Evolutionary conservation across 2,329 filamentous ascomycete genomes (phyloP).

Genomic region (Sporothrix brunneoviolacea): DNA sequence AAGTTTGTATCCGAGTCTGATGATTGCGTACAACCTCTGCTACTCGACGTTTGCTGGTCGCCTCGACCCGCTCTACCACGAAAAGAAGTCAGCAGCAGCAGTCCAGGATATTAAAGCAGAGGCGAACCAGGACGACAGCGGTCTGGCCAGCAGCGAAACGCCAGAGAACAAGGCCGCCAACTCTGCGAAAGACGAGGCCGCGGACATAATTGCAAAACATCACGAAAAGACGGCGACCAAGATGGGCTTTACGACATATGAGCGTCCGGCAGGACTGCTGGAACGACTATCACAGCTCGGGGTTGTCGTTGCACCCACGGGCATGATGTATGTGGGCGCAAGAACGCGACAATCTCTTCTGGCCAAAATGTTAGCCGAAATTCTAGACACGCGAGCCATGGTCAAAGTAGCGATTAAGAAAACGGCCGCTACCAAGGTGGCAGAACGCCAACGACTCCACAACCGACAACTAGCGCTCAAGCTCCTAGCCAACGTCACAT

Average conservation of each 20-base stretch:
- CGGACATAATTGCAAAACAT: not conserved
- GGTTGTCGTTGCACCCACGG: slow-evolving; percentile 90
- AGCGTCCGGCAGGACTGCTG: slow-evolving; percentile 67
- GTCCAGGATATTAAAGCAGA: not conserved
- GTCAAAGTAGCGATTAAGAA: slow-evolving; percentile 95
- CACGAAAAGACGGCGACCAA: slow-evolving; percentile 53
- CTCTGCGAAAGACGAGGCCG: not conserved
- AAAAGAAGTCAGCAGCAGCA: not conserved
- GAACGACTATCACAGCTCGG: slow-evolving; percentile 69
- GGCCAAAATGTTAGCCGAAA: slow-evolving; percentile 94
- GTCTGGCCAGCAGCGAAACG: too few species aligned
- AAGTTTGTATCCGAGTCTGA: slow-evolving; percentile 90
- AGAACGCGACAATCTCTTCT: slow-evolving; percentile 83
- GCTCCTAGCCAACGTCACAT: slow-evolving; percentile 96
- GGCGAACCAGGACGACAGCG: not conserved
- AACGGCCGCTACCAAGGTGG: slow-evolving; percentile 54
- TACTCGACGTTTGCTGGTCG: slow-evolving; percentile 94
- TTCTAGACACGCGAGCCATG: slow-evolving; percentile 94
- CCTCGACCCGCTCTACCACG: slow-evolving; percentile 35
- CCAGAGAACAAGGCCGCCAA: not conserved
- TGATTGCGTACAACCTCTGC: slow-evolving; percentile 99
- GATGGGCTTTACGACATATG: slow-evolving; percentile 88
- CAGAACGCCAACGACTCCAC: slow-evolving; percentile 81
- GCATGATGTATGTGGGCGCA: slow-evolving; percentile 88
- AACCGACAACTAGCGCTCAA: slow-evolving; percentile 92